phyloP scores from a whole-genome alignment of 768 basidiomycete species.

The Serendipita sp. region DNA sequence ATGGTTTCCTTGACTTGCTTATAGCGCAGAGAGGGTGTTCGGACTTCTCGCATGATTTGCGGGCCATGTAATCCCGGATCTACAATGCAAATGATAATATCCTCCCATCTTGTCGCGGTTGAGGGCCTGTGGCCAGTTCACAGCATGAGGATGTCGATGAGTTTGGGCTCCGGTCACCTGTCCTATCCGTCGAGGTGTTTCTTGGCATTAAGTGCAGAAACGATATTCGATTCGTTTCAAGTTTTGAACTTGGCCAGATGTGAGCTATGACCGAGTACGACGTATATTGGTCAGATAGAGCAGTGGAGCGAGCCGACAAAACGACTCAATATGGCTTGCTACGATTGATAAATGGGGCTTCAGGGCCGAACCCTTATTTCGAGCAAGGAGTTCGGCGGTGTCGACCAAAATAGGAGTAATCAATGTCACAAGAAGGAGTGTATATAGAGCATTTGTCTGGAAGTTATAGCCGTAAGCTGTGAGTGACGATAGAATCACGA shows the following conservation, averaged over 20 bases:
- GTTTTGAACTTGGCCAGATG: not conserved
- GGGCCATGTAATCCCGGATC: constrained; percentile 9
- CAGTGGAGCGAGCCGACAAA: too few species aligned
- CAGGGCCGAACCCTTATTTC: not conserved
- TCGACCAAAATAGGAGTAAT: constrained; percentile 5
- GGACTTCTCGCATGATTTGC: not conserved
- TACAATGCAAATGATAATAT: not conserved
- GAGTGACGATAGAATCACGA: not conserved
- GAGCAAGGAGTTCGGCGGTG: not conserved
- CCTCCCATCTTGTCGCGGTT: not conserved
- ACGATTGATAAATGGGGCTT: constrained; percentile 9
- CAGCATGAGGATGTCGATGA: not conserved
- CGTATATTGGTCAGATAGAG: not conserved
- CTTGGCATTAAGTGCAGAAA: constrained; percentile 3
- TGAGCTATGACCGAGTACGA: not conserved
- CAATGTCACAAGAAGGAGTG: constrained; percentile 6
- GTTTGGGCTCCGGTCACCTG: not conserved
- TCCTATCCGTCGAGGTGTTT: not conserved
- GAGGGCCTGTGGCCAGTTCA: not conserved
- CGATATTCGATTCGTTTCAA: not conserved
- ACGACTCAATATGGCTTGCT: not conserved
- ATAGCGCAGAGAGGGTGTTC: too few species aligned
- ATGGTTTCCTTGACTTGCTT: too few species aligned
- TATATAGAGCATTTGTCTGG: constrained; percentile 9
- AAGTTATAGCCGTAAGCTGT: not conserved